Evolutionary conservation across 2,329 filamentous ascomycete genomes (phyloP).

Genomic region (Nigrospora oryzae): DNA sequence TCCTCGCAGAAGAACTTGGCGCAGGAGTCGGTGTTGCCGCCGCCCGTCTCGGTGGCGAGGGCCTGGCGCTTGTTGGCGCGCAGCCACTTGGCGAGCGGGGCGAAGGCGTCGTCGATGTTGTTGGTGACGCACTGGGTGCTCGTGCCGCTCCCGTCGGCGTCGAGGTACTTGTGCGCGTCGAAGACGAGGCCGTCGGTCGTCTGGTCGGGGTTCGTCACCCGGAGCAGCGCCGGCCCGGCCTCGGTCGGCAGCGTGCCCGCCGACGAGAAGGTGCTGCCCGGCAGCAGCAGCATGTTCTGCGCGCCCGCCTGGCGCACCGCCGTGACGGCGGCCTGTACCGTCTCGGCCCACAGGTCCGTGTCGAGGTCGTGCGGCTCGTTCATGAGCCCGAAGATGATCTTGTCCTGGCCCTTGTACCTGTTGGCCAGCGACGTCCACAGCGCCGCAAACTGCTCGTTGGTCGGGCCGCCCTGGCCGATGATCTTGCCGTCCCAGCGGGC

Average conservation of each 20-base stretch:
- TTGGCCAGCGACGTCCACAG: slow-evolving; percentile 51
- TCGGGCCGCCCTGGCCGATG: slow-evolving; percentile 57
- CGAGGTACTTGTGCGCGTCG: slow-evolving; percentile 54
- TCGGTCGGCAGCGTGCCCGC: slow-evolving; percentile 38
- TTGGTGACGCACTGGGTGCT: slow-evolving; percentile 38
- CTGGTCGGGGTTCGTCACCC: slow-evolving; percentile 51
- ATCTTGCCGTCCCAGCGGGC: slow-evolving; percentile 54
- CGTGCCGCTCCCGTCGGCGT: slow-evolving; percentile 46
- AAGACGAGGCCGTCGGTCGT: slow-evolving; percentile 46
- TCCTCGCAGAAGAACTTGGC: slow-evolving; percentile 20
- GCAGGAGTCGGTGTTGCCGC: slow-evolving; percentile 24
- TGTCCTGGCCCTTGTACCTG: slow-evolving; percentile 45
- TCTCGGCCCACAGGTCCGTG: slow-evolving; percentile 43
- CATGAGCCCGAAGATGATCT: slow-evolving; percentile 58
- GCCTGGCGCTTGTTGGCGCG: slow-evolving; percentile 22
- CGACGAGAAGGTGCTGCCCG: slow-evolving; percentile 51
- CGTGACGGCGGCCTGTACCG: slow-evolving; percentile 53
- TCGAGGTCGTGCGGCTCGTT: slow-evolving; percentile 60
- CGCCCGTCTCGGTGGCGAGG: slow-evolving; percentile 26
- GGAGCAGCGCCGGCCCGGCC: slow-evolving; percentile 39
- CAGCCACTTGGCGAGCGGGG: slow-evolving; percentile 24
- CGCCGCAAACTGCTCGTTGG: slow-evolving; percentile 46
- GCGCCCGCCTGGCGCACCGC: slow-evolving; percentile 58
- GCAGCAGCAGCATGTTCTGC: slow-evolving; percentile 53
- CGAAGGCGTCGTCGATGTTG: slow-evolving; percentile 23